phyloP scores from a whole-genome alignment of 1,284 basidiomycete genomes.

The Caloboletus firmus region DNA sequence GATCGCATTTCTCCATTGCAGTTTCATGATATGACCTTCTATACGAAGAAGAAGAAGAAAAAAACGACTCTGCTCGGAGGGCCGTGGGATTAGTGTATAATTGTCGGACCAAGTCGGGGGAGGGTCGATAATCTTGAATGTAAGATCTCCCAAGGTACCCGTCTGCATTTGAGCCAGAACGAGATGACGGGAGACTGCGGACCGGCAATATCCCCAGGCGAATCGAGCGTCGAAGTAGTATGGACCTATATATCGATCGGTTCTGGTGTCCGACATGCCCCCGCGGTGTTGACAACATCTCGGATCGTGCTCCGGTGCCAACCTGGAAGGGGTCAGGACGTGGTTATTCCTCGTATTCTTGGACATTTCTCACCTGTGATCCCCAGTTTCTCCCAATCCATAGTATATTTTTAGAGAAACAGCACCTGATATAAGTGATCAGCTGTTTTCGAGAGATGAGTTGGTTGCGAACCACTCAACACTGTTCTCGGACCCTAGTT shows the following conservation, averaged over 20 bases:
- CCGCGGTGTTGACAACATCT: slow-evolving; percentile 13
- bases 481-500: slow-evolving; percentile 20
- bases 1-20: no score
- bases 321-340: slow-evolving; percentile 3
- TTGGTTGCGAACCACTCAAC: background rate
- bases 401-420: background rate
- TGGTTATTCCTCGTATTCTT: background rate
- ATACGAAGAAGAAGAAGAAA: no score
- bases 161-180: slow-evolving; percentile 9
- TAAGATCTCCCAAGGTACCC: slow-evolving; percentile 13
- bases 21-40: no score
- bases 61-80: no score
- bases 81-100: no score
- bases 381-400: slow-evolving; percentile 22
- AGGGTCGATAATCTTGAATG: slow-evolving; percentile 15
- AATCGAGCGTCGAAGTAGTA: slow-evolving; percentile 15
- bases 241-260: slow-evolving; percentile 12
- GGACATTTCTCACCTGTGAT: slow-evolving; percentile 10
- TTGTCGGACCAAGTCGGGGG: slow-evolving; percentile 18
- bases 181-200: background rate
- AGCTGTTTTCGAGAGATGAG: background rate
- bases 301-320: slow-evolving; percentile 18
- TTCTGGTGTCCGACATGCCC: slow-evolving; percentile 9
- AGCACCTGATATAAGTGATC: background rate
- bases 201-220: slow-evolving; percentile 17